Evolutionary conservation across 805 yeast genomes (phyloP), one percentile per base, ranked within the genome.

Genomic region (Lipomyces starkeyi): DNA sequence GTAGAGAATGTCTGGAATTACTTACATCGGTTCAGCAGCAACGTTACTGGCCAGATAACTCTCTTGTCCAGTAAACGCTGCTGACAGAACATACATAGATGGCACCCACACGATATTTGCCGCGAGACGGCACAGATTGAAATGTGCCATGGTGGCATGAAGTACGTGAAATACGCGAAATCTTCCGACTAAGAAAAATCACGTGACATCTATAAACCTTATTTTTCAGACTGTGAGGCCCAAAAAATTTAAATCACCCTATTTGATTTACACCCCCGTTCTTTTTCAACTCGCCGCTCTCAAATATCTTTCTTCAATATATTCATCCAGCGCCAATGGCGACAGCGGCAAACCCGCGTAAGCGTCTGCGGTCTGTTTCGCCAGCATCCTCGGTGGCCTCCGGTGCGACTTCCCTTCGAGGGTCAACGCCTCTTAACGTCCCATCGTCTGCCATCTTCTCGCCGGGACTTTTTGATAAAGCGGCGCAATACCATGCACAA

Each of bases 321-420:
- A 43, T 7, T 43, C 5, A 43, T 43, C 22, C 43, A 37, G 17
- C 13, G 17, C 22, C 11, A 17, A 43, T 43, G 20, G 34, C 62
- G 22, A 53, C 66, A n/a, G 25, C 22, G 9, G 53, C 37, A 4
- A 58, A 62, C 22, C 49, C 62, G 7, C 62, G 69, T 6, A 68
- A 68, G 20, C 53, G 71, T 8, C 61, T 57, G 27, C 61, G 71
- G 1, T 65, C 69, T 25, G 62, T 40, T 17, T 68, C 71, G 9
- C 71, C 71, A 20, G 65, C 67, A 1, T 8, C 63, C 17, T 68
- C 71, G 27, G 54, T 63, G 29, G 61, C 69, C 40, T 62, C 71
- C 4, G 55, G 63, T n/a, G 53, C 61, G 7, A 35, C 62, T 2
- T 60, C 70, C 20, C 25, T 59, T 14, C 59, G 66, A 11, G 57